Evolutionary conservation across 768 basidiomycete species (phyloP).

Genomic region (Pholiota molesta): DNA sequence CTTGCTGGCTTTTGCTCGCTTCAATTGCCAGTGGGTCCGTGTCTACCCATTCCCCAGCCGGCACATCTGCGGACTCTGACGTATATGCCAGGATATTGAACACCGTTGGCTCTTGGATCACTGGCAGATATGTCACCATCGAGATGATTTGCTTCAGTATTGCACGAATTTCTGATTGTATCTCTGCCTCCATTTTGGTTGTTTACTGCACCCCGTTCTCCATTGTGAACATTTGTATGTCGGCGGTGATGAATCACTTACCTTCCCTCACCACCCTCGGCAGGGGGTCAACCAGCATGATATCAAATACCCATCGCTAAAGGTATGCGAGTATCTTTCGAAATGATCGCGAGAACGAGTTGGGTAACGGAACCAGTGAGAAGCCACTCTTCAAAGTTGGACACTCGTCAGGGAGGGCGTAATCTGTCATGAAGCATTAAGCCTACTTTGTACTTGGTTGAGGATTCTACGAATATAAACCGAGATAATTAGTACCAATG

Average conservation of each 20-base stretch:
- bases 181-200: constrained; percentile 80
- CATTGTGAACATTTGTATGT: constrained; percentile 8
- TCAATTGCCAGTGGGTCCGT: constrained; percentile 93
- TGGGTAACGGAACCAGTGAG: constrained; percentile 91
- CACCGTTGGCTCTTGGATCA: constrained; percentile 92
- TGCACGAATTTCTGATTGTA: constrained; percentile 95
- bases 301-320: constrained; percentile 99
- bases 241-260: constrained; percentile 9
- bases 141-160: constrained; percentile 99
- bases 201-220: constrained; percentile 37
- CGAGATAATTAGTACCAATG: neutral
- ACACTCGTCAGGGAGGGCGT: constrained; percentile 2
- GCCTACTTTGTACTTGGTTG: constrained; percentile 88
- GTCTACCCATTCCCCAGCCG: constrained; percentile 94
- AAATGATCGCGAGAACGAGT: constrained; percentile 93
- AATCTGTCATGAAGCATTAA: constrained; percentile 8
- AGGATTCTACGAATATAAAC: constrained; percentile 64
- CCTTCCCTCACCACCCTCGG: constrained; percentile 49
- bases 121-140: constrained; percentile 94
- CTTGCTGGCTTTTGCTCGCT: constrained; percentile 89
- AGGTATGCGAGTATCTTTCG: constrained; percentile 88
- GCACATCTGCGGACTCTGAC: constrained; percentile 87
- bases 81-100: constrained; percentile 99
- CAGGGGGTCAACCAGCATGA: constrained; percentile 74
- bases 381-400: constrained; percentile 76